Evolutionary conservation across 2,329 filamentous ascomycete species (phyloP), one percentile per base, ranked within the genome.

Genomic region (Lecanicillium sp.): DNA sequence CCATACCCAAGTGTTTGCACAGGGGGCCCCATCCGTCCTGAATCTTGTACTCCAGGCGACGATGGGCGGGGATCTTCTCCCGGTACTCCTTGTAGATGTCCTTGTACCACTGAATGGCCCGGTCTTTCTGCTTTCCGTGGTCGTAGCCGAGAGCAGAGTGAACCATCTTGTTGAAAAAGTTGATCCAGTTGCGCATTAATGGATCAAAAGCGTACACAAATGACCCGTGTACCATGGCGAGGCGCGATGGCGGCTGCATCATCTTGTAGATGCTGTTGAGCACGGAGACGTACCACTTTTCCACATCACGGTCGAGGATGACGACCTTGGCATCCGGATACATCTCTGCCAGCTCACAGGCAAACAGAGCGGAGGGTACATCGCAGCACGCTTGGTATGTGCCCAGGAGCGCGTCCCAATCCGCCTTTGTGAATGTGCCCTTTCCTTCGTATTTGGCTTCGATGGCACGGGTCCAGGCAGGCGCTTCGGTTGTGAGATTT

Each of bases 341-440:
- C 8, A 46, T 29, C 22, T 50, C 53, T 25, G 61, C 59, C 9
- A 64, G 50, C 36, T 64, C 60, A 37, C 51, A 40, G 34, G 55
- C 58, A 47, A 64, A 60, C 48, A 79, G 81, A 28, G 74, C 63
- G 1, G 77, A 61, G 2, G 81, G 77, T 13, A 77, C 54, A 33
- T 74, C 74, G 40, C 69, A 67, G 9, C 71, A 75, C 15, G 68
- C 69, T 13, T 75, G 66, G 47, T 58, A 66, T 17, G 61, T 49
- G 33, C 62, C 64, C 32, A 71, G 60, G 6, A 72, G 52, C 41
- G 56, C 55, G 50, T 72, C 69, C 57, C 66, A 71, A 44, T 69
- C 64, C 14, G 53, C 47, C 32, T 55, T 60, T n/a, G 49, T 52
- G 39, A 62, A 56, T 15, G 33, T 35, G 11, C 50, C 55, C 17